Evolutionary conservation across 768 basidiomycete genomes (phyloP), one percentile per base, ranked within the genome.

Genomic region (Pisolithus orientalis): DNA sequence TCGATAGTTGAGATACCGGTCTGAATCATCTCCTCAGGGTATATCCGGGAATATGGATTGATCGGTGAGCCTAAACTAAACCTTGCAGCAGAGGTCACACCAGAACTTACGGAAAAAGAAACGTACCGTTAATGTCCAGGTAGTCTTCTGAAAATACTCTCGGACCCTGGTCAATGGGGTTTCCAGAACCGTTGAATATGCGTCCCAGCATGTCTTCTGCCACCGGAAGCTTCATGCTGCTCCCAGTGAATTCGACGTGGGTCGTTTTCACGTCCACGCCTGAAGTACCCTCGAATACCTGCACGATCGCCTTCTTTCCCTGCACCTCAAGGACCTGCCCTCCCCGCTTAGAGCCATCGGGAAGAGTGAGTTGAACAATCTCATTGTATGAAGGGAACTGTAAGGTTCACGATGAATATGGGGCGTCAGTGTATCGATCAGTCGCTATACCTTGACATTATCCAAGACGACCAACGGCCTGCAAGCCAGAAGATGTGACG

Each of bases 21-120:
- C 72, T 99, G 96, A 58, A 99, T 98, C 96, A 99, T 99, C 74
- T 99, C 96, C 72, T 98, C 96, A 54, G 96, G 96, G 75, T 99
- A 98, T 75, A 97, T 98, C 68, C 96, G 94, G 56, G 90, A 91
- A 70, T 85, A 95, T 21, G 93, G 93, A 70, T 95, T 99, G 74
- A 98, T 99, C 42, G 96, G 96, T 5, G 93, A 95, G 55, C 94
- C 94, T 95, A 57, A 42, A 59, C 49, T 39, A 49, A 57, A 57
- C 57, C 51, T 53, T 63, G 56, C 55, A 58, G 47, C 32, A 53
- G 28, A 24, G 38, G 40, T 27, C 32, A 47, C 25, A 53, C 46
- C 21, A 51, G 14, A 13, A 42, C 24, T 39, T 42, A 44, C 16
- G 44, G 40, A 40, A n/a, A 50, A 51, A 51, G 37, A 39, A 44